Base-by-base conservation (phyloP, 768 basidiomycete species). In the Russula olivacea region DNA sequence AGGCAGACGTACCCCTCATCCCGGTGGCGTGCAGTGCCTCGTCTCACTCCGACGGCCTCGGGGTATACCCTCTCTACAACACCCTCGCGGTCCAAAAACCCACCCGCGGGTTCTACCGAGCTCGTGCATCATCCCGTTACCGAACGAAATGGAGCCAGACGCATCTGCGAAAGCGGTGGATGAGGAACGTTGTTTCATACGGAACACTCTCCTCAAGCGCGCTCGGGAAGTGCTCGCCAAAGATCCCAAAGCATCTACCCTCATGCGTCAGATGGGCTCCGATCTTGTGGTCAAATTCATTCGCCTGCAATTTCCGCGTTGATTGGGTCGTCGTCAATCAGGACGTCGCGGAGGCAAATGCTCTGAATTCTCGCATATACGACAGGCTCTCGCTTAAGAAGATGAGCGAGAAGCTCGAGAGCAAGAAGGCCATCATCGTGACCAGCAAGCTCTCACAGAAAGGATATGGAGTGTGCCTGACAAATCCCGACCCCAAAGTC, bases 211-310 rank as follows among this genome's bases (percentile, higher is more conserved):
- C 32, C 67, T 68, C 47, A 38, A 43, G 14, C 25, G 50, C 43
- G 40, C 65, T 4, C 65, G 61, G 34, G 47, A 66, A 47, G 58
- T 63, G 38, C 58, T 68, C 28, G 57, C 67, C 9, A 58, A 55
- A 10, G 61, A 68, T 38, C 61, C 61, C 14, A 48, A 28, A 32
- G 67, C 61, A 2, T 41, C 52, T 12, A 51, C 56, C 4, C 52
- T 68, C 5, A 56, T 68, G 58, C 61, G 62, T 36, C 58, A 58
- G 34, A 60, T 68, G 55, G 65, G 66, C 4, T 63, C 67, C 11
- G 80, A 80, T 64, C 73, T 81, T 59, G 73, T 70, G 55, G 78
- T 81, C 71, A n/a, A 79, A 80, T 60, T 71, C 75, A 2, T 81
- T 80, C 60, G 73, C 75, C 2, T 74, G 74, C 70, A 80, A 81